These are phyloP conservation scores for Paragyromitra xinjiangensis DNA, from an alignment of 495 filamentous ascomycete genomes.

Conservation along the genomic window DNA sequence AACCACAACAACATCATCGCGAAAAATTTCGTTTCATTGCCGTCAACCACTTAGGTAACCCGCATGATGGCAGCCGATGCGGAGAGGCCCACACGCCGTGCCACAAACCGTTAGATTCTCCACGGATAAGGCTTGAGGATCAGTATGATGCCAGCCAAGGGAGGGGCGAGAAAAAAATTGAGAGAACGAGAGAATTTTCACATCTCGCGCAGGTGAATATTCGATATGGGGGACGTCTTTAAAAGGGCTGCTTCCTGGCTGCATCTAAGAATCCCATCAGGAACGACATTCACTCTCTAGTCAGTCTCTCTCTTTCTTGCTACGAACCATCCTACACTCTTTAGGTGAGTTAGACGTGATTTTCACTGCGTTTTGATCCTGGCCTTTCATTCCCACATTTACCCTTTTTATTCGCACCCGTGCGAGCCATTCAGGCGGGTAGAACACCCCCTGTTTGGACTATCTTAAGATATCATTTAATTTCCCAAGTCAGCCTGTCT, in stretches of 20 bases:
- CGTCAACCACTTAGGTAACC: slow-evolving; percentile 36
- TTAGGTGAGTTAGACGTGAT: slow-evolving; percentile 26
- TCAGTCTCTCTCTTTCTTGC: not conserved
- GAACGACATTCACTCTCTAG: slow-evolving; percentile 1
- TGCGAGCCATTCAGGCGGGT: slow-evolving; percentile 21
- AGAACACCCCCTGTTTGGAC: not conserved
- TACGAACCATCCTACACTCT: not conserved
- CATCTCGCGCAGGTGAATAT: not conserved
- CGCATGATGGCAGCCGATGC: slow-evolving; percentile 12
- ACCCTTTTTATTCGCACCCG: slow-evolving; percentile 18
- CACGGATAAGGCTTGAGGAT: slow-evolving; percentile 14
- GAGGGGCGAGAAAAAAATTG: not conserved
- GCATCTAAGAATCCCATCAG: not conserved
- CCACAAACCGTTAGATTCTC: slow-evolving; percentile 27
- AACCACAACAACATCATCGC: slow-evolving; percentile 13
- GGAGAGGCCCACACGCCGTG: not conserved
- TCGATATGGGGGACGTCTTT: slow-evolving; percentile 1
- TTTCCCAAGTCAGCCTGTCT: slow-evolving; percentile 1
- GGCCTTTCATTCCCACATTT: slow-evolving; percentile 15
- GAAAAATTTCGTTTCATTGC: slow-evolving; percentile 18
- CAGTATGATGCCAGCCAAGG: not conserved
- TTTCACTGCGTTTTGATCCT: not conserved
- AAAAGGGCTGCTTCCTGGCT: not conserved
- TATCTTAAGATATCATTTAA: slow-evolving; percentile 30
- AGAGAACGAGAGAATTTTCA: slow-evolving; percentile 14